Evolutionary conservation across 1,139 yeast genomes (phyloP).

Genomic region (Candida tetrigidarum): DNA sequence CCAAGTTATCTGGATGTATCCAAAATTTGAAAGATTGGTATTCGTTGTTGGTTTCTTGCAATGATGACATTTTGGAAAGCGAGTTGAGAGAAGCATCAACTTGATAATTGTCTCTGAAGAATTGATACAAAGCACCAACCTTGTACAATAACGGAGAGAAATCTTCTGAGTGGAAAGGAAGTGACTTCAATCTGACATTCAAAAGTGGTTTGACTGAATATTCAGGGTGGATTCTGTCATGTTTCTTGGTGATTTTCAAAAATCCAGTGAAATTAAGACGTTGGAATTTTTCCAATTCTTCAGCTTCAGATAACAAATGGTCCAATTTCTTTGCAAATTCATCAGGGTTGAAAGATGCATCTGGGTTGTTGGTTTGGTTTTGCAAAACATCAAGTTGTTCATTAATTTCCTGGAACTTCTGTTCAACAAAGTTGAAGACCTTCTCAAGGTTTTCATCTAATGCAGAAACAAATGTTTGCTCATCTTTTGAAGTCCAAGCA

Average conservation of each 20-base stretch:
- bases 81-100: slow-evolving; percentile 33
- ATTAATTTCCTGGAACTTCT: slow-evolving; percentile 71
- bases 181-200: slow-evolving; percentile 81
- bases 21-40: slow-evolving; percentile 88
- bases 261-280: slow-evolving; percentile 94
- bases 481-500: slow-evolving; percentile 82
- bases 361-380: slow-evolving; percentile 34
- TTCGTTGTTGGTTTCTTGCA: slow-evolving; percentile 55
- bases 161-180: slow-evolving; percentile 95
- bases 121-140: slow-evolving; percentile 78
- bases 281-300: slow-evolving; percentile 87
- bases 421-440: slow-evolving; percentile 85
- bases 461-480: slow-evolving; percentile 77
- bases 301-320: slow-evolving; percentile 71
- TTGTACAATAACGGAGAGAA: slow-evolving; percentile 89
- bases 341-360: slow-evolving; percentile 52
- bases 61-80: slow-evolving; percentile 48
- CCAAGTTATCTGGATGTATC: slow-evolving; percentile 94
- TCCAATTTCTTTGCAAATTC: slow-evolving; percentile 71
- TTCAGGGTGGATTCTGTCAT: slow-evolving; percentile 84
- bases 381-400: slow-evolving; percentile 69
- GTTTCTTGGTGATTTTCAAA: slow-evolving; percentile 92
- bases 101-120: slow-evolving; percentile 69
- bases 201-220: slow-evolving; percentile 88
- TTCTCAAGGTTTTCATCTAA: slow-evolving; percentile 87